A percentile compares a stretch with the other conserved stretches of the same genome.
These are phyloP conservation scores for Sporothrix variecibatus DNA, from an alignment of 2,329 filamentous ascomycete genomes.

Conservation along the genomic window DNA sequence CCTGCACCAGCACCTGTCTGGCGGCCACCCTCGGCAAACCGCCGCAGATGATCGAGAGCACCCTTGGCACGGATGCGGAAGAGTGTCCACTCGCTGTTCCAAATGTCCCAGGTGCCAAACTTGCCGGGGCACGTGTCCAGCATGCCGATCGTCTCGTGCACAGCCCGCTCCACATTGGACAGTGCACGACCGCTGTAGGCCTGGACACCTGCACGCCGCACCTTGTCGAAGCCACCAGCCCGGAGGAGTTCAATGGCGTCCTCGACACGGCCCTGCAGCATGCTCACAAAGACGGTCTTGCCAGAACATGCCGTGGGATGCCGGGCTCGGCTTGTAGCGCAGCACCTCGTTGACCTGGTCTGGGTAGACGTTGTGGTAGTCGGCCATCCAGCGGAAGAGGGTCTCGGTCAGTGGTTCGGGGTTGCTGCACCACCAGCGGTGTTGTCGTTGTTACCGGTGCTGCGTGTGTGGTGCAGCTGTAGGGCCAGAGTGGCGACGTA, in stretches of 20 bases:
- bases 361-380: conserved; percentile 71
- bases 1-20: conserved; percentile 33
- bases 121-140: conserved; percentile 73
- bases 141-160: conserved; percentile 67
- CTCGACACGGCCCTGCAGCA: conserved; percentile 73
- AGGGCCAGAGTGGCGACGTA: conserved; percentile 79
- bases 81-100: conserved; percentile 76
- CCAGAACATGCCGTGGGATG: conserved; percentile 80
- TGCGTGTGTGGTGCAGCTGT: conserved; percentile 70
- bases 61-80: conserved; percentile 76
- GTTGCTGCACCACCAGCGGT: conserved; percentile 31
- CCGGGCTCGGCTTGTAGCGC: conserved; percentile 68
- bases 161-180: conserved; percentile 73
- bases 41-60: conserved; percentile 69
- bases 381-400: conserved; percentile 79
- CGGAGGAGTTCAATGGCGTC: conserved; percentile 69
- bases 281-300: conserved; percentile 74
- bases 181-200: conserved; percentile 76
- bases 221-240: conserved; percentile 76
- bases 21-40: conserved; percentile 72
- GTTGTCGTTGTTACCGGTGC: conserved; percentile 40
- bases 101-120: conserved; percentile 77
- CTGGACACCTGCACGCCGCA: conserved; percentile 65
- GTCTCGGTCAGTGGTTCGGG: conserved; percentile 67
- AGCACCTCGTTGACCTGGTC: conserved; percentile 67